Base-by-base conservation (phyloP, 1,139 yeast species). In the Pichia sp. region DNA sequence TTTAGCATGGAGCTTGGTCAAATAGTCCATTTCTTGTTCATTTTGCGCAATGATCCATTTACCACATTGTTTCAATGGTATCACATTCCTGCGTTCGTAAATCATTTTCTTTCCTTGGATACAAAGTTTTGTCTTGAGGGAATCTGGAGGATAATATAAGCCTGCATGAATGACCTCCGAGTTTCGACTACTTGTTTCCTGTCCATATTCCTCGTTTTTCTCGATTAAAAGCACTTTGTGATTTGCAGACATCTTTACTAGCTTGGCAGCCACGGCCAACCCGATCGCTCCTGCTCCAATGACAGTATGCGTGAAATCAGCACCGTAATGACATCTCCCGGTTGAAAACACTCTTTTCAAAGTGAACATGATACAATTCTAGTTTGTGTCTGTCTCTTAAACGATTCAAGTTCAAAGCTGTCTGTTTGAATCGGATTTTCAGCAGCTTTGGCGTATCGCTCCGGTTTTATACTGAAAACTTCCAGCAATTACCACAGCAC, bases 151-250 rank as follows among this genome's bases (percentile, higher is more conserved):
- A 56, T 85, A 84, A 60, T 88, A 88, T 7, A 88, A 57, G 0
- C 96, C 97, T 0, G 95, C 95, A 63, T 88, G 97, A 34, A 88
- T 82, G 32, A 88, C 97, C 57, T 88, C 97, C 3, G 95, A 85
- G 66, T 88, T 88, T 43, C 96, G 68, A 10, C 94, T 76, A 3
- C 95, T 81, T 0, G 95, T 87, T 58, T 88, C 96, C 53, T 75
- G 72, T 1, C 95, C 96, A 42, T 80, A 60, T 29, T 68, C 68
- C 2, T 64, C 61, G 57, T 87, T 78, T 55, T 84, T 78, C 55
- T 88, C 97, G 3, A 87, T 60, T 9, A 88, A 60, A 1, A 86
- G 64, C 0, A 86, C 88, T 3, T 63, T 60, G 49, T 75, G 73
- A 4, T 31, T 29, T 0, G 70, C 65, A 1, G 64, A 51, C 2